A percentile compares a stretch with the other conserved stretches of the same genome.
phyloP scores from a whole-genome alignment of 2,329 filamentous ascomycete genomes.

The Botrytis galanthina region DNA sequence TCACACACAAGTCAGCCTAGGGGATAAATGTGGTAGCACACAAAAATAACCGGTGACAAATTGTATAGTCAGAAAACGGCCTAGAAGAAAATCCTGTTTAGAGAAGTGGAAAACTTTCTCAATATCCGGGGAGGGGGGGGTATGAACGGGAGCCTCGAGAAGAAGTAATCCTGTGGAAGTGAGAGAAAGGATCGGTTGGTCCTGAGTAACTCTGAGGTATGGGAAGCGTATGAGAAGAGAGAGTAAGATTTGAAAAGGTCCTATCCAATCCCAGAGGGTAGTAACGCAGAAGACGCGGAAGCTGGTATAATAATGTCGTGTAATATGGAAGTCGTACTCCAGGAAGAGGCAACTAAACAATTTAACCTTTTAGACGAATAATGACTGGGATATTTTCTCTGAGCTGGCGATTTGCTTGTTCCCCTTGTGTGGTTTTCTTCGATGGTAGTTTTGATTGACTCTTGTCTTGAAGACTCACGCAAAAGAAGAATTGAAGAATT shows the following conservation, averaged over 20 bases:
- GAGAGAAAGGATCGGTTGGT: slow-evolving; percentile 19
- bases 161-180: slow-evolving; percentile 30
- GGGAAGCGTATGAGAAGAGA: background rate
- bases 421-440: background rate
- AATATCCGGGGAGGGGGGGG: slow-evolving; percentile 15
- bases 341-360: slow-evolving; percentile 25
- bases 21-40: slow-evolving; percentile 32
- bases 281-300: slow-evolving; percentile 17
- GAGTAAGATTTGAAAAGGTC: slow-evolving; percentile 6
- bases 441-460: slow-evolving; percentile 12
- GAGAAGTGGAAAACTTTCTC: slow-evolving; percentile 18
- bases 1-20: slow-evolving; percentile 40
- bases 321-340: slow-evolving; percentile 11
- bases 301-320: slow-evolving; percentile 15
- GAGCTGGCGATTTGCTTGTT: slow-evolving; percentile 22
- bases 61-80: slow-evolving; percentile 26
- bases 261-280: slow-evolving; percentile 29
- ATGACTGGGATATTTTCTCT: slow-evolving; percentile 11
- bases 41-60: slow-evolving; percentile 25
- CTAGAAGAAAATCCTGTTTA: slow-evolving; percentile 15
- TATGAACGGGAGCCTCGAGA: slow-evolving; percentile 28
- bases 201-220: slow-evolving; percentile 18
- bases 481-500: slow-evolving; percentile 6
- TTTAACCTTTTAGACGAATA: slow-evolving; percentile 28
- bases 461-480: background rate